Evolutionary conservation across 805 yeast genomes (phyloP).

Genomic region (Kodamaea restingae): DNA sequence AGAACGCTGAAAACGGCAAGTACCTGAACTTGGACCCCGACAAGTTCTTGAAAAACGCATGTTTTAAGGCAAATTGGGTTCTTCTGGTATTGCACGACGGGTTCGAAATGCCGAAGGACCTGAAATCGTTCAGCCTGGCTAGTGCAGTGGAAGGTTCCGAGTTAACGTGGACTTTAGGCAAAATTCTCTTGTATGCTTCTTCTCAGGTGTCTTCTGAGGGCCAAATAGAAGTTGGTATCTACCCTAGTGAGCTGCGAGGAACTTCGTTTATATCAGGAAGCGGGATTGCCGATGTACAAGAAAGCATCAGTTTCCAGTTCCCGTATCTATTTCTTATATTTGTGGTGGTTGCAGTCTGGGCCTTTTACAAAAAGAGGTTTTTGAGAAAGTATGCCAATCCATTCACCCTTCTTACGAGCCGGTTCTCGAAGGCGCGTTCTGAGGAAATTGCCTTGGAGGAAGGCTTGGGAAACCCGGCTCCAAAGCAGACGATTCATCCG

Average conservation of each 20-base stretch:
- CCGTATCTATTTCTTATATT: neutral
- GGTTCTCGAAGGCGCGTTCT: slow-evolving; percentile 3
- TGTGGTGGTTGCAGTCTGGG: neutral
- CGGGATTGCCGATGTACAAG: slow-evolving; percentile 6
- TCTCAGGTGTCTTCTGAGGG: slow-evolving; percentile 45
- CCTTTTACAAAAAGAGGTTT: neutral
- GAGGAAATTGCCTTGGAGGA: slow-evolving; percentile 25
- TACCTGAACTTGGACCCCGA: slow-evolving; percentile 55
- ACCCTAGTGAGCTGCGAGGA: slow-evolving; percentile 37
- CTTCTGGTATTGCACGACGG: slow-evolving; percentile 88
- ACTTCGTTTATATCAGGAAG: slow-evolving; percentile 32
- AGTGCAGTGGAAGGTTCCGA: slow-evolving; percentile 78
- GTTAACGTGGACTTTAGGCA: slow-evolving; percentile 93
- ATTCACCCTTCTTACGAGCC: neutral
- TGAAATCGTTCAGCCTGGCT: slow-evolving; percentile 76
- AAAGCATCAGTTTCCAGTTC: neutral
- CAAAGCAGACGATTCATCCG: slow-evolving; percentile 1
- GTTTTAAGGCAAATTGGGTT: slow-evolving; percentile 96
- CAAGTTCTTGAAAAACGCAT: slow-evolving; percentile 60
- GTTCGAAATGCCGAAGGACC: slow-evolving; percentile 71
- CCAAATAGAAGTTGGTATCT: slow-evolving; percentile 31
- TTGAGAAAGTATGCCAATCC: neutral
- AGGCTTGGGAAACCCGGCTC: slow-evolving; percentile 22
- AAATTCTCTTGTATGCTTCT: slow-evolving; percentile 77
- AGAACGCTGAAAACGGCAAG: slow-evolving; percentile 49